A percentile compares a stretch with the other conserved stretches of the same genome.
Conservation (phyloP, 495 filamentous ascomycete species). For the Neurospora sp. region DNA sequence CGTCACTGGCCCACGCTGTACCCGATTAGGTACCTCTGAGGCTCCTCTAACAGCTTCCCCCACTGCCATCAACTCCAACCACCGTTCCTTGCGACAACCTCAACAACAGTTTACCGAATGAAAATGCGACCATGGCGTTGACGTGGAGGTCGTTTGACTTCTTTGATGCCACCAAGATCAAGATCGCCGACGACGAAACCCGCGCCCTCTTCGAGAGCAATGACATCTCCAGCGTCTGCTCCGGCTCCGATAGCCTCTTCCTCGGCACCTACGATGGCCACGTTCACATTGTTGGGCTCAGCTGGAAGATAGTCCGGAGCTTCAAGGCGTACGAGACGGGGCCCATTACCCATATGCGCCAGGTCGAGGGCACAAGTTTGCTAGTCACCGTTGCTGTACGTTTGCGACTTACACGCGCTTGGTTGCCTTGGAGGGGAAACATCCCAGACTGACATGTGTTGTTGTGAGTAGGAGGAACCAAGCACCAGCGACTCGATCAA, state of each 20-base stretch:
- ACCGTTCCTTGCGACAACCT: not conserved
- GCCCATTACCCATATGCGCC: conserved; percentile 88
- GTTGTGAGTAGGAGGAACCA: conserved; percentile 52
- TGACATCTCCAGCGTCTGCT: conserved; percentile 52
- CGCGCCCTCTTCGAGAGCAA: conserved; percentile 37
- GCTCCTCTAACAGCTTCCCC: not conserved
- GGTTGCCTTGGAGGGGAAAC: not conserved
- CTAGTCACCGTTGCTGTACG: conserved; percentile 67
- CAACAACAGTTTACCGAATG: not conserved
- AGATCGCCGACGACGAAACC: conserved; percentile 58
- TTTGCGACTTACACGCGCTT: not conserved
- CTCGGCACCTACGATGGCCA: conserved; percentile 74
- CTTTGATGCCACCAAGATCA: conserved; percentile 86
- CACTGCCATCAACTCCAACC: not conserved
- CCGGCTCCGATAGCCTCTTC: conserved; percentile 85
- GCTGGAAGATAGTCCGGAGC: conserved; percentile 76
- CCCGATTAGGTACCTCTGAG: not conserved
- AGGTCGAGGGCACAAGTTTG: conserved; percentile 77
- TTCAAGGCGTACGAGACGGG: conserved; percentile 75
- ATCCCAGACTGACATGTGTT: not conserved
- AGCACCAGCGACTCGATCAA: conserved; percentile 35
- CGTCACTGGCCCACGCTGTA: not conserved
- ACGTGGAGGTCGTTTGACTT: conserved; percentile 98
- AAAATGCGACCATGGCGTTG: conserved; percentile 28
- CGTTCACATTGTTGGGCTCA: conserved; percentile 73